These are phyloP conservation scores for Paecilomyces variotii DNA, from an alignment of 2,329 filamentous ascomycete species.

Conservation along the genomic window DNA sequence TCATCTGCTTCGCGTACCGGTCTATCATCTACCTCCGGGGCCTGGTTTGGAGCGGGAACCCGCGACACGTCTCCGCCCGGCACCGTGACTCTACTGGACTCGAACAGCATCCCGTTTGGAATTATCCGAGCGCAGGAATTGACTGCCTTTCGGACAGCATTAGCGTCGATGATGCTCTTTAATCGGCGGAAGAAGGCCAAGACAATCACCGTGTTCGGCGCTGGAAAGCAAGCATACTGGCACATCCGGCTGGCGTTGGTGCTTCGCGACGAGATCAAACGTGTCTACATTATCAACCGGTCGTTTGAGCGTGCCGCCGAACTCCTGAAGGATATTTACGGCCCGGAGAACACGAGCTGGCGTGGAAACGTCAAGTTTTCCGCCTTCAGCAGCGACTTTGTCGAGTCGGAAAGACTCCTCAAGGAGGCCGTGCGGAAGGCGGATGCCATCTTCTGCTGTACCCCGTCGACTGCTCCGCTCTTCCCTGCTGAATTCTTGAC, in stretches of 20 bases:
- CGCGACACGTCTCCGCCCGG: conserved; percentile 46
- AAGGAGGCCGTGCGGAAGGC: conserved; percentile 61
- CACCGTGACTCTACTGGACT: conserved; percentile 53
- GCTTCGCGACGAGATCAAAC: conserved; percentile 60
- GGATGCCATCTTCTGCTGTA: conserved; percentile 84
- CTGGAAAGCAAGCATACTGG: conserved; percentile 89
- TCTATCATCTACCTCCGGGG: conserved; percentile 22
- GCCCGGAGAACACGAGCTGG: conserved; percentile 48
- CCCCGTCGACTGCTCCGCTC: conserved; percentile 63
- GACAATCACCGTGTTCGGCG: conserved; percentile 76
- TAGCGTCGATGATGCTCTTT: conserved; percentile 53
- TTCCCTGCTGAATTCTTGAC: conserved; percentile 70
- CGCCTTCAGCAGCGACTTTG: conserved; percentile 61
- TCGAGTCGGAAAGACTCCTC: conserved; percentile 59
- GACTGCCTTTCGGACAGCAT: conserved; percentile 61
- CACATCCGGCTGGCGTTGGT: conserved; percentile 79
- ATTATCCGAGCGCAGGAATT: conserved; percentile 61
- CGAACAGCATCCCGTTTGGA: conserved; percentile 49
- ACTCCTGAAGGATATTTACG: conserved; percentile 49
- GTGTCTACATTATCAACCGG: conserved; percentile 77
- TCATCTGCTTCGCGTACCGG: background rate
- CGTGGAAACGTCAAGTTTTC: conserved; percentile 61
- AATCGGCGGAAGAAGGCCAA: conserved; percentile 61
- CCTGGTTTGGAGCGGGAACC: conserved; percentile 26
- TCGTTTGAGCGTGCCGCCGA: conserved; percentile 37